Conservation (phyloP, 208 protist species). For the Leishmania guyanensis region DNA sequence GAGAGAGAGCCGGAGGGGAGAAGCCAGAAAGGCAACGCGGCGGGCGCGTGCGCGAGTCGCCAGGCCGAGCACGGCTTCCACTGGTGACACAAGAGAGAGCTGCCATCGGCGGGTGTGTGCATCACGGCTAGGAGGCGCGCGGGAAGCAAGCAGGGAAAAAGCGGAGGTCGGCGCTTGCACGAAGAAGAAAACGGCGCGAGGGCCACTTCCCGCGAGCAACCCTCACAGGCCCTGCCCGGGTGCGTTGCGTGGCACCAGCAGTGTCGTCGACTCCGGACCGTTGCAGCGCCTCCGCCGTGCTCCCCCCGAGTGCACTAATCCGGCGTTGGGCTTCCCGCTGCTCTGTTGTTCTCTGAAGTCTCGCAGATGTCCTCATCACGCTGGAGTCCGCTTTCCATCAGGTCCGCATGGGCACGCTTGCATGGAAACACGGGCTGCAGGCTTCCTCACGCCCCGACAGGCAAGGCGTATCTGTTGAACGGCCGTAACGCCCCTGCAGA, state of each 20-base stretch:
- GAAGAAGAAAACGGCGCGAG: not conserved
- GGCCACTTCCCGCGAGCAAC: not conserved
- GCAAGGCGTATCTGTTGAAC: conserved; percentile 11
- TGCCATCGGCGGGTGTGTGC: too few species aligned
- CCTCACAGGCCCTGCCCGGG: not conserved
- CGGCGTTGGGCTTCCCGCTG: too few species aligned
- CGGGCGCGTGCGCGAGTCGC: not conserved
- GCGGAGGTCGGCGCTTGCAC: too few species aligned
- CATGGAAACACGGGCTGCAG: too few species aligned
- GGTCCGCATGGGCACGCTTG: not conserved
- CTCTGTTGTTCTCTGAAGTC: too few species aligned
- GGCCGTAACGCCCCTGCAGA: conserved; percentile 12
- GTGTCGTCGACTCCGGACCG: not conserved
- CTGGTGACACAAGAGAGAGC: not conserved
- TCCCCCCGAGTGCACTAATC: too few species aligned
- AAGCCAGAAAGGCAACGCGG: not conserved
- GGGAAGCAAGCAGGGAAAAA: not conserved
- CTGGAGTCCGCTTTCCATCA: too few species aligned
- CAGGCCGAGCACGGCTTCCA: not conserved
- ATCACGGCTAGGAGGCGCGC: not conserved
- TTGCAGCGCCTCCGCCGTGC: not conserved
- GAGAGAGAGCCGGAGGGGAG: not conserved
- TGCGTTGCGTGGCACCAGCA: not conserved
- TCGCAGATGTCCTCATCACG: too few species aligned
- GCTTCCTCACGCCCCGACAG: too few species aligned